A percentile compares a stretch with the other conserved stretches of the same genome.
Evolutionary conservation across 2,329 filamentous ascomycete species (phyloP).

Genomic region (Pseudogymnoascus sp.): DNA sequence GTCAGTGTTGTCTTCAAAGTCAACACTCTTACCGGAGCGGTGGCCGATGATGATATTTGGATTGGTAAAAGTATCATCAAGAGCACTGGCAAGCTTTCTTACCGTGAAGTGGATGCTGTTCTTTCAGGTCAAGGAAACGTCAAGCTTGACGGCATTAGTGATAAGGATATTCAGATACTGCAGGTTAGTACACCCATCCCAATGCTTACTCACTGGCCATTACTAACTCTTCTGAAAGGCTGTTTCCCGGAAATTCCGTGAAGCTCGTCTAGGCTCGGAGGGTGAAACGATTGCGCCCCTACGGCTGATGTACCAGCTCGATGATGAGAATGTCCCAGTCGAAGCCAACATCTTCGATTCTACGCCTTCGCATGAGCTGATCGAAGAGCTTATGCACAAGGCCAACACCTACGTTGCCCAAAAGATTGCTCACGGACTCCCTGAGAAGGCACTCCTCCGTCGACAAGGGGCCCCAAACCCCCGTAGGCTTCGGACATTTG

Average conservation of each 20-base stretch:
- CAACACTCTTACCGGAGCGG: constrained; percentile 68
- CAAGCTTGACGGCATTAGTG: constrained; percentile 57
- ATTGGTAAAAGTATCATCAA: constrained; percentile 90
- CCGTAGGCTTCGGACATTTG: constrained; percentile 82
- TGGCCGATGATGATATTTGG: constrained; percentile 84
- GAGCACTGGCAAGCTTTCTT: constrained; percentile 77
- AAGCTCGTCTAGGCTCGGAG: constrained; percentile 74
- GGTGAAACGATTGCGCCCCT: constrained; percentile 75
- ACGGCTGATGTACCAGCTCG: constrained; percentile 83
- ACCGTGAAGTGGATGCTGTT: constrained; percentile 78
- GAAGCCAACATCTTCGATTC: constrained; percentile 95
- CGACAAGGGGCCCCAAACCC: constrained; percentile 79
- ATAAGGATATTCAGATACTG: constrained; percentile 73
- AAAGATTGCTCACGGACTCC: constrained; percentile 69
- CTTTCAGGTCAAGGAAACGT: constrained; percentile 57
- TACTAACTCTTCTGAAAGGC: constrained; percentile 38
- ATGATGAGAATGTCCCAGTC: constrained; percentile 96
- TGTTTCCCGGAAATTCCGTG: constrained; percentile 83
- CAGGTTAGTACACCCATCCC: constrained; percentile 44
- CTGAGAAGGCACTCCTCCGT: constrained; percentile 87
- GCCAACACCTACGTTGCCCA: constrained; percentile 85
- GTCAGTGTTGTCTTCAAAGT: constrained; percentile 92
- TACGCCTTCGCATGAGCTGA: constrained; percentile 79
- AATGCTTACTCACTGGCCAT: constrained; percentile 17
- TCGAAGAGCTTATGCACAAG: constrained; percentile 92